Base-by-base conservation (phyloP, 2,329 filamentous ascomycete species). In the Diaporthe vaccinii region DNA sequence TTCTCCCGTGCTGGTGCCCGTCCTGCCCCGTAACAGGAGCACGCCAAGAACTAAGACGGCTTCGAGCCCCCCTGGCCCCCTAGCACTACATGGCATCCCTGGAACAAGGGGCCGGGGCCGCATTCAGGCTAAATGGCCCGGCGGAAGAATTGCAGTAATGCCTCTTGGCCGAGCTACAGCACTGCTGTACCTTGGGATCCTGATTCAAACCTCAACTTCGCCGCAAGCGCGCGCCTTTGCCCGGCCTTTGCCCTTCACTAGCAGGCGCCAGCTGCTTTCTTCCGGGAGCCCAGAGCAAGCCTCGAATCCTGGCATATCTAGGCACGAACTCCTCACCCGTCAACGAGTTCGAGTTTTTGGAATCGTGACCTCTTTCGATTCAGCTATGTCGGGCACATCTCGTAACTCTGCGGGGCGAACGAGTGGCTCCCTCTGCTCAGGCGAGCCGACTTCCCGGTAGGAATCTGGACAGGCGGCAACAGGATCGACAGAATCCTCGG, bases 91-190 rank as follows among this genome's bases (percentile, higher is more conserved):
- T 39, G 20, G 8, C 46, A 51, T 68, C 49, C 65, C 65, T 69
- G 65, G 49, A 15, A 69, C 46, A 28, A 41, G 49, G 49, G 65
- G 49, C 49, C 65, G 49, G 34, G 49, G 12, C 59, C 25, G 2
- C 31, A 69, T 69, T 69, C 65, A 69, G 65, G 65, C 65, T 69
- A 69, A 69, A 69, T 69, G 65, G 65, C 15, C 39, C 49, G 5
- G 44, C 65, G 65, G 65, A 41, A 55, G 65, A 69, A 69, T 41
- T 69, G 31, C 65, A 28, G 34, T 25, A 69, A 69, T 41, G 65
- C 65, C 49, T 69, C 65, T 69, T 69, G 65, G 65, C 65, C 65
- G 65, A 55, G 65, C 65, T 55, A 55, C 34, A 51, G 44, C 62
- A 51, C 44, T 12, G 31, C 28, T 7, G 62, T 17, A 20, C 44